Evolutionary conservation across 805 yeast genomes (phyloP), one percentile per base, ranked within the genome.

Genomic region (Yarrowia sp.): DNA sequence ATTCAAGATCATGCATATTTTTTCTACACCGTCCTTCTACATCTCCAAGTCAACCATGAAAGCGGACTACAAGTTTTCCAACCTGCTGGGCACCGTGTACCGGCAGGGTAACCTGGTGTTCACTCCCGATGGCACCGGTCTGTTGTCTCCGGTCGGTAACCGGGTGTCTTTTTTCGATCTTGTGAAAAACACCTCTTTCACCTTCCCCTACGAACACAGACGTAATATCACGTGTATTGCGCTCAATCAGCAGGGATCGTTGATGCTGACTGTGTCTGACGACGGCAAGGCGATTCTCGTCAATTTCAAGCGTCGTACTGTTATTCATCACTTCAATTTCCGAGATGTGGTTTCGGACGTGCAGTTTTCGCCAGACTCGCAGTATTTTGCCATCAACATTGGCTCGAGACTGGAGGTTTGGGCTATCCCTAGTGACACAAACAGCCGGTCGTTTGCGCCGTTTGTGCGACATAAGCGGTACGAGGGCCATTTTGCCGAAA

Each of bases 371-470:
- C 95, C 97, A 2, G 92, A 91, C 75, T 98, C 98, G 2, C 81
- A 81, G 49, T 84, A 84, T 70, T 92, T 95, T 77, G 98, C 98
- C 7, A 82, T 91, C 28, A 96, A 96, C 4, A 80, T 86, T 36
- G 91, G 90, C 6, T 79, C 96, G 69, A 88, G 89, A 63, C 79
- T 93, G 17, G 98, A 95, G 75, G 87, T 95, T 9, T 95, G 99
- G 99, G 87, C 85, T 71, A 90, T 98, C 0, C 98, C 98, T 0
- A 86, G 83, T 52, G 79, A 80, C 24, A 78, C 85, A 8, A 95
- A 90, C 70, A 97, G 91, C 71, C 82, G 96, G 67, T 97, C 92
- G 74, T 95, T 95, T 80, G 95, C 97, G 0, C 99, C 99, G 16
- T 95, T 95, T 76, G 89, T 93, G 41, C 88, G 96, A 68, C 90